phyloP scores from a whole-genome alignment of 768 basidiomycete species.

The Pleurotus pulmonarius region DNA sequence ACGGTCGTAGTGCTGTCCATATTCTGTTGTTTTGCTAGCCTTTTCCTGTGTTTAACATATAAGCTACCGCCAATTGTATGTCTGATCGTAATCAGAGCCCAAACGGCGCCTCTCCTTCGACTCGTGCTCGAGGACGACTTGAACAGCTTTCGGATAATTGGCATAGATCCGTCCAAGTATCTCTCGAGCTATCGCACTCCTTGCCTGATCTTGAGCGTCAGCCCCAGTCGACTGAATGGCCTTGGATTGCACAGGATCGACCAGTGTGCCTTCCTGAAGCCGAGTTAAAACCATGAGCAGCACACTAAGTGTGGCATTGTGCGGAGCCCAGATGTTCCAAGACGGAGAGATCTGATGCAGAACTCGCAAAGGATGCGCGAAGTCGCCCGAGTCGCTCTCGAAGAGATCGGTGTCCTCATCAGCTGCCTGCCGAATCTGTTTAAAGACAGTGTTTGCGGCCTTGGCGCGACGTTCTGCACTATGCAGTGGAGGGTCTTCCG shows the following conservation, averaged over 20 bases:
- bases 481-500: slow-evolving; percentile 26
- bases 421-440: slow-evolving; percentile 10
- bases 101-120: slow-evolving; percentile 22
- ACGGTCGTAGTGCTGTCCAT: not conserved
- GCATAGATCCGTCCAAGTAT: slow-evolving; percentile 43
- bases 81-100: slow-evolving; percentile 22
- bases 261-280: slow-evolving; percentile 46
- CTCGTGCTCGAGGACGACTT: slow-evolving; percentile 30
- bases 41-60: slow-evolving; percentile 8
- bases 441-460: slow-evolving; percentile 16
- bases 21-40: slow-evolving; percentile 6
- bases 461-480: slow-evolving; percentile 19
- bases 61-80: slow-evolving; percentile 22
- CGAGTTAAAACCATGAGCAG: slow-evolving; percentile 43
- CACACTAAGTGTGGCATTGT: slow-evolving; percentile 41
- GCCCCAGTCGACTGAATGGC: slow-evolving; percentile 19
- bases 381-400: slow-evolving; percentile 32
- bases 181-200: slow-evolving; percentile 27
- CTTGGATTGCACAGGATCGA: slow-evolving; percentile 35
- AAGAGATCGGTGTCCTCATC: slow-evolving; percentile 14
- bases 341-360: slow-evolving; percentile 61
- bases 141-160: slow-evolving; percentile 45
- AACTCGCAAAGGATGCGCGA: slow-evolving; percentile 55
- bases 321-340: slow-evolving; percentile 68
- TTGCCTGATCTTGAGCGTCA: slow-evolving; percentile 17